Conservation (phyloP, 768 basidiomycete genomes). For the Lentinus tigrinus region DNA sequence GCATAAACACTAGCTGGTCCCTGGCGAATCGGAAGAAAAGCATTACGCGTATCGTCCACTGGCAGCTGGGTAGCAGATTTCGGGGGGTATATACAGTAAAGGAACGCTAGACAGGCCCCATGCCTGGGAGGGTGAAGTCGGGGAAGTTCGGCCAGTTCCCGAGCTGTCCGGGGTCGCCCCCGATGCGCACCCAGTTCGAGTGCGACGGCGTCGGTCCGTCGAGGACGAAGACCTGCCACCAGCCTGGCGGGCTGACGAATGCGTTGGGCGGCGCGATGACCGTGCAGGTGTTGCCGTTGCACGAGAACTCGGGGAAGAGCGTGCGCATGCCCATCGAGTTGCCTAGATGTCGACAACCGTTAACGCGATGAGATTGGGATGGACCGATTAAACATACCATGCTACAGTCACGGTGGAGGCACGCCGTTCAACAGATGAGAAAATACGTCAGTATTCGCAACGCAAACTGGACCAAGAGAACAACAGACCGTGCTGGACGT, state of each 20-base stretch:
- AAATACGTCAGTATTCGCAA: no score
- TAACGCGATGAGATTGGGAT: no score
- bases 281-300: slow-evolving; percentile 67
- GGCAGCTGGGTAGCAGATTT: no score
- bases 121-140: slow-evolving; percentile 67
- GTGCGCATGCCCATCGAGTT: slow-evolving; percentile 73
- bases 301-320: slow-evolving; percentile 72
- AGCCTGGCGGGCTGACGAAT: slow-evolving; percentile 68
- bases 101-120: slow-evolving; percentile 31
- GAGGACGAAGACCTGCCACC: slow-evolving; percentile 74
- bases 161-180: slow-evolving; percentile 69
- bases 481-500: slow-evolving; percentile 60
- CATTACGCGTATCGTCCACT: no score
- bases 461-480: no score
- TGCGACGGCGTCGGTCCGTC: slow-evolving; percentile 79
- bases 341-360: no score
- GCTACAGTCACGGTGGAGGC: no score
- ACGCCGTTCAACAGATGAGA: no score
- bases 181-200: slow-evolving; percentile 74
- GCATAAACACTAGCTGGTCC: no score
- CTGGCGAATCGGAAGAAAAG: no score
- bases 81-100: no score
- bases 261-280: slow-evolving; percentile 77
- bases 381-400: no score
- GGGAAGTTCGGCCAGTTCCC: slow-evolving; percentile 74